phyloP scores from a whole-genome alignment of 768 basidiomycete genomes.

The Serendipita sp. region DNA sequence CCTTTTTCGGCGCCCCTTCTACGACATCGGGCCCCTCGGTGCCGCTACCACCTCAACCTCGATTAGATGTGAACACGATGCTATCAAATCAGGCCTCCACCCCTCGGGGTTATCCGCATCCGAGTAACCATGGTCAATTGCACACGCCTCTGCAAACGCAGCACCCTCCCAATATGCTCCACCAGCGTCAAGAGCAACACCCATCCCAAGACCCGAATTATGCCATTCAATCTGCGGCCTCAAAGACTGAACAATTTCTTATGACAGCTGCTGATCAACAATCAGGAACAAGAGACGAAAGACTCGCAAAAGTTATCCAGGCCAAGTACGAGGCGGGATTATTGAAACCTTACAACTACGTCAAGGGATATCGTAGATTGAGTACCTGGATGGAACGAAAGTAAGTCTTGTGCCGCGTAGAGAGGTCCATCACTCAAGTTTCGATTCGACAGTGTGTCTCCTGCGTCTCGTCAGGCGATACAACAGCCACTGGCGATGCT shows the following conservation, averaged over 20 bases:
- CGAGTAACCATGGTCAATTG: constrained; percentile 8
- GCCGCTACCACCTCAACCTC: constrained; percentile 25
- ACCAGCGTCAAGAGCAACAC: neutral
- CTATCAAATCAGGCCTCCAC: neutral
- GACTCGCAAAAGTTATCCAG: constrained; percentile 78
- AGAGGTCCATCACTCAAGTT: neutral
- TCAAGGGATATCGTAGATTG: constrained; percentile 83
- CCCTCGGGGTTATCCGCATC: constrained; percentile 8
- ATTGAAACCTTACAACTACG: constrained; percentile 90
- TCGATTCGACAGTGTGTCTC: constrained; percentile 46
- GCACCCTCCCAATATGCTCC: constrained; percentile 1
- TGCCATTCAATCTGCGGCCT: neutral
- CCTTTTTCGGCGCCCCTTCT: constrained; percentile 52
- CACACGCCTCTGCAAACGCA: constrained; percentile 10
- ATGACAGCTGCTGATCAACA: constrained; percentile 91
- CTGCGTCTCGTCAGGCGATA: constrained; percentile 83
- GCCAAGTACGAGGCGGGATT: constrained; percentile 95
- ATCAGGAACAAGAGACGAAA: constrained; percentile 75
- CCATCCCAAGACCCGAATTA: neutral
- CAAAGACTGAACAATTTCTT: constrained; percentile 72
- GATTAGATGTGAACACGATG: neutral
- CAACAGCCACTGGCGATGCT: constrained; percentile 74
- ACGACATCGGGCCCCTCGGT: constrained; percentile 32
- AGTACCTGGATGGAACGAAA: constrained; percentile 92
- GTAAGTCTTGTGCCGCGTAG: constrained; percentile 25